Evolutionary conservation across 345 rosid species (phyloP).

Genomic region (Salix caprea): DNA sequence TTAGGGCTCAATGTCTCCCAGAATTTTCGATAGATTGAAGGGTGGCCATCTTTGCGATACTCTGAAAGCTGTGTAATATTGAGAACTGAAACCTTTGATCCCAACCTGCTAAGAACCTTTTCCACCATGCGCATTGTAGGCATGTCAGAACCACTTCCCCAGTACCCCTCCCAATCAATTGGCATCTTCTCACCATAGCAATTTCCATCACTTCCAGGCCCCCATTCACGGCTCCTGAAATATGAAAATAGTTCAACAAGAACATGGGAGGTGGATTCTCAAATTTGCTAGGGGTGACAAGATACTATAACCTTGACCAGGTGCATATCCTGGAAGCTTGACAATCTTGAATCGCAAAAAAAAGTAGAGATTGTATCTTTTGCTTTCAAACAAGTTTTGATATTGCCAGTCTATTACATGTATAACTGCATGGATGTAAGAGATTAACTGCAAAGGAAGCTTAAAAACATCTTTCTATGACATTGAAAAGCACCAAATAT

Average conservation of each 20-base stretch:
- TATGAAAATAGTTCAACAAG: slow-evolving; percentile 8
- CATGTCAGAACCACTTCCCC: slow-evolving; percentile 89
- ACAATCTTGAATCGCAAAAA: background rate
- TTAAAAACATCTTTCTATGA: background rate
- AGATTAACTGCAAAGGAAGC: background rate
- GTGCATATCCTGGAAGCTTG: background rate
- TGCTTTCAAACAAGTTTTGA: background rate
- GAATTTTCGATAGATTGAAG: slow-evolving; percentile 86
- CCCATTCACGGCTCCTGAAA: slow-evolving; percentile 86
- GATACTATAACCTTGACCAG: background rate
- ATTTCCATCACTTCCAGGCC: slow-evolving; percentile 66
- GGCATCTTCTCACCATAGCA: slow-evolving; percentile 71
- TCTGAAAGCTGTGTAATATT: slow-evolving; percentile 94
- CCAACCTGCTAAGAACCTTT: slow-evolving; percentile 47
- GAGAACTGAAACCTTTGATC: slow-evolving; percentile 67
- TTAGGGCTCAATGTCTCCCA: slow-evolving; percentile 73
- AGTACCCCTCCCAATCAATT: slow-evolving; percentile 53
- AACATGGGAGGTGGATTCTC: background rate
- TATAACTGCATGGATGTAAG: background rate
- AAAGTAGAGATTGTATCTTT: background rate
- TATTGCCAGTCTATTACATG: background rate
- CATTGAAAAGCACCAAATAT: no score
- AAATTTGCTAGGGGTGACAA: background rate
- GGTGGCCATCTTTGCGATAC: slow-evolving; percentile 92
- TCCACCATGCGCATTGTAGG: slow-evolving; percentile 79